These are phyloP conservation scores for Xenoacremonium recifei DNA, from an alignment of 2,329 filamentous ascomycete genomes.

Conservation along the genomic window DNA sequence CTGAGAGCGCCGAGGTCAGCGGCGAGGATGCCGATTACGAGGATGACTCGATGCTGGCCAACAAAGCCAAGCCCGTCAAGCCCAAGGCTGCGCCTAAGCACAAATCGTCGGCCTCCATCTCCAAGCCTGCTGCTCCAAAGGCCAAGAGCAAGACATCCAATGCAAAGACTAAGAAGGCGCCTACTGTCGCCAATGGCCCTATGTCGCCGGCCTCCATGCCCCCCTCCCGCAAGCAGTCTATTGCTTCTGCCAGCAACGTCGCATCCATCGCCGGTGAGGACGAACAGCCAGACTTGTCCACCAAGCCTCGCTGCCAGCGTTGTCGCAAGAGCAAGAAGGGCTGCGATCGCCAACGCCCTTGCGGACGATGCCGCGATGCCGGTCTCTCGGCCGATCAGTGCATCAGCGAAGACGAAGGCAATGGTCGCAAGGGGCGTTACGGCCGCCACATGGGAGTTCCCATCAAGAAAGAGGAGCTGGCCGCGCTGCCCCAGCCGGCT, in stretches of 20 bases:
- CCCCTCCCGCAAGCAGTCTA: conserved; percentile 73
- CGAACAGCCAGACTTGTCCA: conserved; percentile 87
- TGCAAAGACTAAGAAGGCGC: conserved; percentile 53
- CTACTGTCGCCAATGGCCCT: conserved; percentile 39
- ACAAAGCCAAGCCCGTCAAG: conserved; percentile 40
- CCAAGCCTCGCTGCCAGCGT: conserved; percentile 94
- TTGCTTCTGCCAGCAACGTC: conserved; percentile 54
- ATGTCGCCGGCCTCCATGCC: conserved; percentile 68
- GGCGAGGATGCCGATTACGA: conserved; percentile 35
- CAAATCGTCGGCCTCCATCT: conserved; percentile 32
- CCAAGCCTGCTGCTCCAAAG: conserved; percentile 39
- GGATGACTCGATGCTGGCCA: conserved; percentile 35
- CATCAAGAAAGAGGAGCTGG: conserved; percentile 55
- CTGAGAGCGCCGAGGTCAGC: conserved; percentile 41
- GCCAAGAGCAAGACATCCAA: conserved; percentile 41
- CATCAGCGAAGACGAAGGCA: conserved; percentile 96
- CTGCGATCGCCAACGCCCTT: conserved; percentile 93
- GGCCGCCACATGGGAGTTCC: conserved; percentile 69
- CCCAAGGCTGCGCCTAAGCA: conserved; percentile 38
- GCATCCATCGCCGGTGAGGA: conserved; percentile 67
- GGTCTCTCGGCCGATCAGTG: conserved; percentile 91
- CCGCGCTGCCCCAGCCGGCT: conserved; percentile 34
- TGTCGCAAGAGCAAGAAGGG: conserved; percentile 99
- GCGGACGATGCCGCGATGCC: conserved; percentile 92
- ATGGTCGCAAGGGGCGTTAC: conserved; percentile 93